These are phyloP conservation scores for Botrytis galanthina DNA, from an alignment of 2,329 filamentous ascomycete genomes.

Conservation along the genomic window DNA sequence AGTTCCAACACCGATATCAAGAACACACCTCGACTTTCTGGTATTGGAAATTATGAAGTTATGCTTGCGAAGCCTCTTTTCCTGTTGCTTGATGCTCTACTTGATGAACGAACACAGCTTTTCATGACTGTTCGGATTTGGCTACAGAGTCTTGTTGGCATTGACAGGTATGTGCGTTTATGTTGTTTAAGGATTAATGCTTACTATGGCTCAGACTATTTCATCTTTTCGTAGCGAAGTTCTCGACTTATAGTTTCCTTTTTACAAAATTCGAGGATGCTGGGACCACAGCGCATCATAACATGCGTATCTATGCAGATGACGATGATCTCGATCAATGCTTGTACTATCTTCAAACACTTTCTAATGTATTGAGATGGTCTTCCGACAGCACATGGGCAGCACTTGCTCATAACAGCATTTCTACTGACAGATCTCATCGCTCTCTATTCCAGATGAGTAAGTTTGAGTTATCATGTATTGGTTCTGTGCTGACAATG, in stretches of 20 bases:
- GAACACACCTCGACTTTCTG: conserved; percentile 47
- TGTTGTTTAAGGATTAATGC: conserved; percentile 19
- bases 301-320: conserved; percentile 43
- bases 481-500: conserved; percentile 24
- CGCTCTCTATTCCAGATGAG: conserved; percentile 48
- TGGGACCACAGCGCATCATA: conserved; percentile 29
- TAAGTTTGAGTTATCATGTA: conserved; percentile 43
- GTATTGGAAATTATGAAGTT: conserved; percentile 63
- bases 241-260: conserved; percentile 56
- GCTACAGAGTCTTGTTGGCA: conserved; percentile 66
- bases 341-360: conserved; percentile 72
- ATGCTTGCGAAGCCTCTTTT: conserved; percentile 81
- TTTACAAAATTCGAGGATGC: conserved; percentile 32
- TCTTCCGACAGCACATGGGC: conserved; percentile 69
- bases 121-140: conserved; percentile 77
- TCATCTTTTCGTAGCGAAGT: conserved; percentile 57
- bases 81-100: conserved; percentile 73
- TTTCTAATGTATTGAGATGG: conserved; percentile 70
- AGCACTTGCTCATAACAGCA: conserved; percentile 62
- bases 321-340: conserved; percentile 73
- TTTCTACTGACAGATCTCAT: conserved; percentile 48
- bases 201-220: conserved; percentile 51
- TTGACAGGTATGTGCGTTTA: conserved; percentile 54
- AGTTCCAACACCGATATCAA: conserved; percentile 41
- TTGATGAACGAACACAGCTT: conserved; percentile 69